Evolutionary conservation across 176 grass and related monocot species (phyloP).

Genomic region (Hyparrhenia diplandra): DNA sequence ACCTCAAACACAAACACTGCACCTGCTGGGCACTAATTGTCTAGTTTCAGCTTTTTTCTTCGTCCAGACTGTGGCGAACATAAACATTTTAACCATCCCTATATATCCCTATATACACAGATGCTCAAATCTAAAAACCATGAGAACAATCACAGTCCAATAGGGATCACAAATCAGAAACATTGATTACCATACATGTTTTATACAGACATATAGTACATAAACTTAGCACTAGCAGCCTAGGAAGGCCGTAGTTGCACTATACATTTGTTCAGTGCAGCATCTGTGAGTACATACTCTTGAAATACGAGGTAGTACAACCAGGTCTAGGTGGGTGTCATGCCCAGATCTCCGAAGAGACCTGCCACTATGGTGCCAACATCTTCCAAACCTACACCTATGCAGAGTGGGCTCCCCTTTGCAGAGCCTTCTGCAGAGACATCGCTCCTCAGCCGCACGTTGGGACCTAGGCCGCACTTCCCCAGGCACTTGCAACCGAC

Average conservation of each 20-base stretch:
- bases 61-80: neutral
- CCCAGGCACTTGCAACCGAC: constrained; percentile 87
- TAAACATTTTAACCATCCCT: neutral
- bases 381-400: constrained; percentile 73
- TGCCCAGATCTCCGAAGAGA: constrained; percentile 21
- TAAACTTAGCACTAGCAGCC: neutral
- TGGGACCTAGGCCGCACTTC: constrained; percentile 65
- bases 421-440: neutral
- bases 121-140: neutral
- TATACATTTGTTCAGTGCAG: neutral
- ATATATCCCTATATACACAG: neutral
- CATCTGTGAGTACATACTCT: neutral
- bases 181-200: neutral
- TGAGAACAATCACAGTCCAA: neutral
- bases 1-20: neutral
- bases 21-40: neutral
- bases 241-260: neutral
- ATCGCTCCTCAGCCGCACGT: constrained; percentile 31
- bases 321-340: neutral
- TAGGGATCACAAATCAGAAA: neutral
- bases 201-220: neutral
- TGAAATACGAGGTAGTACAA: neutral
- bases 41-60: neutral
- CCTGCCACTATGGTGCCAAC: constrained; percentile 53
- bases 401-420: constrained; percentile 38